A percentile compares a stretch with the other conserved stretches of the same genome.
Evolutionary conservation across 345 rosid genomes (phyloP).

Genomic region (Corchorus olitorius): DNA sequence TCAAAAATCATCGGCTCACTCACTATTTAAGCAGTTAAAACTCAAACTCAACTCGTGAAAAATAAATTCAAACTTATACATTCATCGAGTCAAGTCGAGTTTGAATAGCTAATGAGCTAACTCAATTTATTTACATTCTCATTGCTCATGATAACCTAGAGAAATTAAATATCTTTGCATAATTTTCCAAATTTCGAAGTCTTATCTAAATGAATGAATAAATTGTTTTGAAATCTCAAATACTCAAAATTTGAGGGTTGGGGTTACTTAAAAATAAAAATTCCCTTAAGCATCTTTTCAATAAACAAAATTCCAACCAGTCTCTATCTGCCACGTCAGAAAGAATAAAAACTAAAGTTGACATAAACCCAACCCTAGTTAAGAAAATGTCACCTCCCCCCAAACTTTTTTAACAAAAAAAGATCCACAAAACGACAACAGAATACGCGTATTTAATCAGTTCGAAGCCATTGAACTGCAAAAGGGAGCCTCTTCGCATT

Average conservation of each 20-base stretch:
- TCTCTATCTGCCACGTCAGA: slow-evolving; percentile 8
- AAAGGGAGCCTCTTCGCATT: slow-evolving; percentile 5
- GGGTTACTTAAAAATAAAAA: background rate
- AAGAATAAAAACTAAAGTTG: background rate
- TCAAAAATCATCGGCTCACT: no score
- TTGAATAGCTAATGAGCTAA: no score
- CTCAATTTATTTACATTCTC: no score
- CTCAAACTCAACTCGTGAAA: no score
- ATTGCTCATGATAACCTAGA: no score
- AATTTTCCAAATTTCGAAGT: no score
- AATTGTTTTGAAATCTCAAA: background rate
- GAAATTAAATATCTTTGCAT: no score
- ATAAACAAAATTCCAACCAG: background rate
- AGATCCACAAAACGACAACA: slow-evolving; percentile 8
- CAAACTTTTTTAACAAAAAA: background rate
- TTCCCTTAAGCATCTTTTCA: no score
- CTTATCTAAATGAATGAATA: no score
- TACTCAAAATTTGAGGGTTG: background rate
- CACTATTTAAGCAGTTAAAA: no score
- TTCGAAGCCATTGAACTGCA: background rate
- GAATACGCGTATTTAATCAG: slow-evolving; percentile 2
- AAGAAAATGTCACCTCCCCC: background rate
- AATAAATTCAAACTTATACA: no score
- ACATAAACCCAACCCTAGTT: slow-evolving; percentile 10
- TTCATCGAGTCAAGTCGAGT: no score